Conservation (phyloP, 192 early-diverging fungal species). For the Backusella luteola region DNA sequence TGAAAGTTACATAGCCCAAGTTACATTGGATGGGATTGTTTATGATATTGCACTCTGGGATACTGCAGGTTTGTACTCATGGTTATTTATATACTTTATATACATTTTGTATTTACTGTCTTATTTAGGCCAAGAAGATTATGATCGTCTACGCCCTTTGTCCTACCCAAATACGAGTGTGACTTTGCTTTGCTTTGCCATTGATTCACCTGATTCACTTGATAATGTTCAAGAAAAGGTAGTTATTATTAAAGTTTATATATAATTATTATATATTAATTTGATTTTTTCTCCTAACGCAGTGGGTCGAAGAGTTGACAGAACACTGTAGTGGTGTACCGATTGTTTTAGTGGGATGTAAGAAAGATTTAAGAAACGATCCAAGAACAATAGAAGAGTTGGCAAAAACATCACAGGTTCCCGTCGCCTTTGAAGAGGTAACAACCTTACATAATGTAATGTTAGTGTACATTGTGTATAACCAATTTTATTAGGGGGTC, state of each 20-base stretch:
- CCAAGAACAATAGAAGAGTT: constrained; percentile 69
- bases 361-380: constrained; percentile 84
- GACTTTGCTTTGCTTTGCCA: constrained; percentile 87
- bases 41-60: constrained; percentile 74
- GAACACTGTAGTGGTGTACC: constrained; percentile 80
- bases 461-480: not conserved
- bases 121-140: constrained; percentile 30
- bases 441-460: not conserved
- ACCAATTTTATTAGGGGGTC: constrained; percentile 47
- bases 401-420: constrained; percentile 62
- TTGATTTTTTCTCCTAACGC: not conserved
- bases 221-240: constrained; percentile 74
- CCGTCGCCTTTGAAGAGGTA: constrained; percentile 70
- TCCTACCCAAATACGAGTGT: constrained; percentile 89
- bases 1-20: constrained; percentile 66
- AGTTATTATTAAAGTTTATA: not conserved
- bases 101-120: not conserved
- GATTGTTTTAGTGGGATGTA: constrained; percentile 81
- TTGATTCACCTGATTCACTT: constrained; percentile 77
- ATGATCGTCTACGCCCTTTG: constrained; percentile 75
- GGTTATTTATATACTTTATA: not conserved
- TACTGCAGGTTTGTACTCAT: constrained; percentile 56
- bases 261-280: not conserved
- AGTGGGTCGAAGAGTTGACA: constrained; percentile 85
- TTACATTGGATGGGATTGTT: constrained; percentile 63